Evolutionary conservation across 2,329 filamentous ascomycete species (phyloP).

Genomic region (Sarocladiaceae sp.): DNA sequence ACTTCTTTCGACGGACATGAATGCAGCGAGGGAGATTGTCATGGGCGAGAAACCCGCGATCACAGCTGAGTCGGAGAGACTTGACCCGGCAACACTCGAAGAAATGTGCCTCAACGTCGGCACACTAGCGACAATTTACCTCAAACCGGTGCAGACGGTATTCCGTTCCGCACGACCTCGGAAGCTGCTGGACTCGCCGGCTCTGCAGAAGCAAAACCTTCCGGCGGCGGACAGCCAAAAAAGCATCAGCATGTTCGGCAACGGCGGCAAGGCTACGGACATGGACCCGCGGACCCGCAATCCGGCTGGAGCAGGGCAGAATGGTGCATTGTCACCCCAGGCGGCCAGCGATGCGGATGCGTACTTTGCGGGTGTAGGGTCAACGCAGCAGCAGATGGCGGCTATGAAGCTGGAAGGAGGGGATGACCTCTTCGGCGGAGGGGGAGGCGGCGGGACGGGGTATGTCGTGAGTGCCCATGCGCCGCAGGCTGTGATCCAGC

Average conservation of each 20-base stretch:
- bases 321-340: slow-evolving; percentile 29
- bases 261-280: slow-evolving; percentile 43
- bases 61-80: slow-evolving; percentile 89
- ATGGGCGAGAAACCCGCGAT: slow-evolving; percentile 98
- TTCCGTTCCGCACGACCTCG: slow-evolving; percentile 84
- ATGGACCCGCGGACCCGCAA: slow-evolving; percentile 37
- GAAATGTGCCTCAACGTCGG: slow-evolving; percentile 97
- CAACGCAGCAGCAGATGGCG: slow-evolving; percentile 60
- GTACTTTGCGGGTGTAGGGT: slow-evolving; percentile 76
- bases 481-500: slow-evolving; percentile 68
- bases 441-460: slow-evolving; percentile 45
- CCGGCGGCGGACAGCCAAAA: slow-evolving; percentile 53
- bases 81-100: slow-evolving; percentile 85
- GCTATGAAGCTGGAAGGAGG: slow-evolving; percentile 59
- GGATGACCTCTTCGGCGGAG: slow-evolving; percentile 56
- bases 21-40: slow-evolving; percentile 77
- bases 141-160: slow-evolving; percentile 95
- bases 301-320: slow-evolving; percentile 20
- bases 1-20: slow-evolving; percentile 84
- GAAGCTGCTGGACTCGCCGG: slow-evolving; percentile 74
- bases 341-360: slow-evolving; percentile 81
- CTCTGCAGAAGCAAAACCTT: slow-evolving; percentile 67
- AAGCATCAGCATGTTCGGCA: slow-evolving; percentile 52
- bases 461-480: slow-evolving; percentile 79
- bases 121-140: slow-evolving; percentile 91